These are phyloP conservation scores for Podospora pseudocomata DNA, from an alignment of 495 filamentous ascomycete genomes.

Conservation along the genomic window DNA sequence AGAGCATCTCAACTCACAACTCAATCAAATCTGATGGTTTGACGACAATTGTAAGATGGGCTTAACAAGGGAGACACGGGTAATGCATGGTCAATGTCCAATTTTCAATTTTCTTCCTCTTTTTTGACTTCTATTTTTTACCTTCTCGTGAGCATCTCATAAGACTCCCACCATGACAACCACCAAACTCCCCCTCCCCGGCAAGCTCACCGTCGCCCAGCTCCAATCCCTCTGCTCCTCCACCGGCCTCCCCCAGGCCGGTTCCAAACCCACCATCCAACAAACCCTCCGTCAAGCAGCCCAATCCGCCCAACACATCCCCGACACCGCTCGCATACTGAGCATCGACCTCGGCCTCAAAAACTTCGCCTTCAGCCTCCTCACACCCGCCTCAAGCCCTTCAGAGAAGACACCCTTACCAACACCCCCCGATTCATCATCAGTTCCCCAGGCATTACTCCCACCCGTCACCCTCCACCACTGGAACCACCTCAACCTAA, in stretches of 20 bases:
- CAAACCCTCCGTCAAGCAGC: conserved; percentile 25
- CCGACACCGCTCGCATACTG: conserved; percentile 46
- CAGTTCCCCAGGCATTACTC: conserved; percentile 39
- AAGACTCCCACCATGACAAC: conserved; percentile 9
- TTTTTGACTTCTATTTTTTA: background rate
- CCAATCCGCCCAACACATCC: conserved; percentile 13
- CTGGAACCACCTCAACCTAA: conserved; percentile 34
- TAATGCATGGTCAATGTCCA: conserved; percentile 2
- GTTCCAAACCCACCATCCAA: conserved; percentile 19
- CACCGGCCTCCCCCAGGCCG: conserved; percentile 26
- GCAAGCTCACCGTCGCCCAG: background rate
- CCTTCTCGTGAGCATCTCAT: conserved; percentile 1
- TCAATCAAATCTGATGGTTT: background rate
- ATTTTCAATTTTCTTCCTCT: background rate
- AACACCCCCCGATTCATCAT: background rate
- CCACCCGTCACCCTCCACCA: conserved; percentile 30
- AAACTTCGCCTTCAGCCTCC: conserved; percentile 73
- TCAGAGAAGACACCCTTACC: background rate
- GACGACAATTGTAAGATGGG: background rate
- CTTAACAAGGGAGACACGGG: background rate
- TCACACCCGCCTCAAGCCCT: conserved; percentile 34
- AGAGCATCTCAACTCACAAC: background rate
- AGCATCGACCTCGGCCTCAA: conserved; percentile 87
- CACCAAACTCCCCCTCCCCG: conserved; percentile 4
- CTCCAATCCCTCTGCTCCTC: conserved; percentile 13